These are phyloP conservation scores for Cladosporium austrohemisphaericum DNA, from an alignment of 2,329 filamentous ascomycete genomes.

Conservation along the genomic window DNA sequence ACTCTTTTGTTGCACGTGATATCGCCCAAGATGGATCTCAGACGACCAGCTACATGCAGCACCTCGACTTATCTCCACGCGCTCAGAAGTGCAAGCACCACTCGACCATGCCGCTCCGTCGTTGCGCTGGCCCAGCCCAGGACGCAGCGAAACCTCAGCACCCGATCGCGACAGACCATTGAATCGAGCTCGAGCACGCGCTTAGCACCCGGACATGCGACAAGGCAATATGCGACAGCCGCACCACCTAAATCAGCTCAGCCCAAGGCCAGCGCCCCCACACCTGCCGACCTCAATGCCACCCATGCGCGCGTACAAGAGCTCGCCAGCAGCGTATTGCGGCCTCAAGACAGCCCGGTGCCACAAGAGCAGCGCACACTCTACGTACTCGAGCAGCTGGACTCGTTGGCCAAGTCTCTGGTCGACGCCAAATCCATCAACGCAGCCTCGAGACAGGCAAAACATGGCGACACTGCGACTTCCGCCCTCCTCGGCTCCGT, in stretches of 20 bases:
- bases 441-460: conserved; percentile 4
- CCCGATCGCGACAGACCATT: background rate
- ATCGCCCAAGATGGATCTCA: conserved; percentile 19
- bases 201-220: background rate
- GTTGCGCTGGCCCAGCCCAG: background rate
- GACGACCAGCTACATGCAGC: conserved; percentile 17
- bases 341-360: conserved; percentile 22
- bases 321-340: conserved; percentile 26
- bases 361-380: conserved; percentile 30
- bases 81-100: background rate
- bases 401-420: conserved; percentile 25
- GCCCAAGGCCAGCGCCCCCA: background rate
- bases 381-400: conserved; percentile 32
- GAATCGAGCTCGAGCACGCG: background rate
- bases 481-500: conserved; percentile 53
- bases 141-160: conserved; percentile 5
- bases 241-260: conserved; percentile 27
- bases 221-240: conserved; percentile 30
- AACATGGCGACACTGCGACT: conserved; percentile 41
- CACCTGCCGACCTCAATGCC: conserved; percentile 19
- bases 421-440: conserved; percentile 21
- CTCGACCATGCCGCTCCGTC: conserved; percentile 4
- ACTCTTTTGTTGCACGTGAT: background rate
- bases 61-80: conserved; percentile 19
- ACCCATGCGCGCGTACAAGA: conserved; percentile 29